Evolutionary conservation across 805 yeast genomes (phyloP), one percentile per base, ranked within the genome.

Genomic region (Pichia heedii): DNA sequence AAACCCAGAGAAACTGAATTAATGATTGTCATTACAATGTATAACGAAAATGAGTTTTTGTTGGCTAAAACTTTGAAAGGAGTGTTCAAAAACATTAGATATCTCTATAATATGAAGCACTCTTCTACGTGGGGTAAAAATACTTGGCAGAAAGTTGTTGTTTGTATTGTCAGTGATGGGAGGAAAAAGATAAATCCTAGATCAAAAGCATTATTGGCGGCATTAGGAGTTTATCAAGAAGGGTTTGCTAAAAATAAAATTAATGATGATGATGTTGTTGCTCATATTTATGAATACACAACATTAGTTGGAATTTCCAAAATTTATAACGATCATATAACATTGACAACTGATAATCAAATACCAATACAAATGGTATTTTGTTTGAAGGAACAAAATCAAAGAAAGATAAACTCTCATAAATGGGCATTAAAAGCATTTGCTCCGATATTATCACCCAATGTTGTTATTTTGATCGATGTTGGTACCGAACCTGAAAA

Each of bases 371-470:
- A 90, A 62, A 68, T 93, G 63, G 61, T 90, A 22, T 89, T 89
- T 61, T 90, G 96, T 55, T 66, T 90, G 55, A 90, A 90, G 58
- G 97, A 90, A 57, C 78, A 80, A 56, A 90, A 90, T 61, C 79
- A 83, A 52, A 80, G 84, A 58, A 90, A 90, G 57, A 90, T 90
- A 61, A 90, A 90, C 62, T 87, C 96, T 3, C 98, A 90, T 65
- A 74, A 97, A 54, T 90, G 98, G 98, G 88, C 94, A 26, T 80
- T 90, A 64, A 93, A 90, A 62, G 94, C 95, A 2, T 86, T 90
- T 67, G 85, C 88, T 13, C 84, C 89, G 29, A 70, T 83, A 26
- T 65, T 90, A 42, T 72, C 83, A 41, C 97, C 98, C 4, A 79
- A 79, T 41, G 83, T 88, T 22, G 84, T 93, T 22, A 80, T 86